These are phyloP conservation scores for Solanum ossicruentum DNA, from an alignment of 257 asterid genomes.

Conservation along the genomic window DNA sequence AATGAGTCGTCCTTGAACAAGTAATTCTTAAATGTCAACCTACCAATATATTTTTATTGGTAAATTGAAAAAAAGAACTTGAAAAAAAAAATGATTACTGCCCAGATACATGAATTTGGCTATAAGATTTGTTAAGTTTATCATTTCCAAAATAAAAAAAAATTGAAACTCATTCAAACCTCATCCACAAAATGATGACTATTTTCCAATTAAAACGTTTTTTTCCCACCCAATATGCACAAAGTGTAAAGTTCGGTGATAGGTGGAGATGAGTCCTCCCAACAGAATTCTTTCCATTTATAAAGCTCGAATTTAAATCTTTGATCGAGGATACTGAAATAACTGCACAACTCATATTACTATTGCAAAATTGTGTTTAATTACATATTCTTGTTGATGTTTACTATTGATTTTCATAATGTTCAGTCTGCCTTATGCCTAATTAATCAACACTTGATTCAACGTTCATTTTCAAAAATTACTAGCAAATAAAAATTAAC, in stretches of 20 bases:
- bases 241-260: too few species aligned
- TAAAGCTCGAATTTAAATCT: too few species aligned
- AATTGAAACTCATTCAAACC: neutral
- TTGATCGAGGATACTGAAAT: too few species aligned
- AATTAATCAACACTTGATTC: neutral
- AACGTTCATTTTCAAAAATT: neutral
- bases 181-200: neutral
- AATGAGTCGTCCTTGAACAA: neutral
- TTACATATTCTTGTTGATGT: too few species aligned
- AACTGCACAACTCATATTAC: neutral
- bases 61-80: neutral
- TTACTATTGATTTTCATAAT: too few species aligned
- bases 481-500: neutral
- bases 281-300: too few species aligned
- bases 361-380: neutral
- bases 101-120: neutral
- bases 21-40: neutral
- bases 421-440: too few species aligned
- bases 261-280: too few species aligned
- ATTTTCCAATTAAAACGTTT: neutral
- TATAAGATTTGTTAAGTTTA: neutral
- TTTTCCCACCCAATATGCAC: too few species aligned
- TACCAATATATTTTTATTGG: neutral
- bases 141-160: neutral
- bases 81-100: neutral